These are phyloP conservation scores for Pachysandra terminalis DNA, from an alignment of 164 flowering plant species.

Conservation along the genomic window DNA sequence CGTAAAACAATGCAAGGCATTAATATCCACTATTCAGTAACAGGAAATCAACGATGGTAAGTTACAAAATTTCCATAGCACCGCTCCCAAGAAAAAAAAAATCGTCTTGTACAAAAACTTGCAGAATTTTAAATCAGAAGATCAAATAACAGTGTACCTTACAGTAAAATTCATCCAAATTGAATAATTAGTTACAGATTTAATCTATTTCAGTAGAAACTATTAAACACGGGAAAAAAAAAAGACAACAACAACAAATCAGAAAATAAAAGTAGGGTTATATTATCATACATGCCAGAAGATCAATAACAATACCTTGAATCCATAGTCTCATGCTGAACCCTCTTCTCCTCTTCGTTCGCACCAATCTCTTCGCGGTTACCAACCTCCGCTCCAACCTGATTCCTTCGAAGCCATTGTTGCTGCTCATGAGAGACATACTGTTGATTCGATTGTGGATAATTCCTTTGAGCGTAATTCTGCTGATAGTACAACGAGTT, in stretches of 20 bases:
- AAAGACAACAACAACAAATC: not conserved
- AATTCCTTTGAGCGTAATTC: not conserved
- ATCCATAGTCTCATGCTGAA: conserved; percentile 57
- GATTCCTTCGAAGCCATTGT: conserved; percentile 58
- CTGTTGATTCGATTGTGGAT: not conserved
- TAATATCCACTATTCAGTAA: no score
- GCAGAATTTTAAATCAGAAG: no score
- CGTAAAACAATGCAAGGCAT: no score
- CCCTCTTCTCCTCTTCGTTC: conserved; percentile 68
- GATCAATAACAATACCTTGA: conserved; percentile 28
- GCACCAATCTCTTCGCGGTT: conserved; percentile 11
- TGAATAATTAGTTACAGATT: not conserved
- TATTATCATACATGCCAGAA: not conserved
- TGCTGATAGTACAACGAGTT: not conserved
- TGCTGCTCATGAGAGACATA: conserved; percentile 28
- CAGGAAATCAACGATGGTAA: no score
- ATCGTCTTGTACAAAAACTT: no score
- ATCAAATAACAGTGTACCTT: not conserved
- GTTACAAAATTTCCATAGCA: no score
- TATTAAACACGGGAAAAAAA: not conserved
- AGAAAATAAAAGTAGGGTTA: not conserved
- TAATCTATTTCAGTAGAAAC: not conserved
- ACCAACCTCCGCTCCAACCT: conserved; percentile 28
- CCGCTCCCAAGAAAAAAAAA: no score
- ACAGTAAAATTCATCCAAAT: not conserved